Conservation (phyloP, 345 rosid species). For the Eucalyptus melliodora region DNA sequence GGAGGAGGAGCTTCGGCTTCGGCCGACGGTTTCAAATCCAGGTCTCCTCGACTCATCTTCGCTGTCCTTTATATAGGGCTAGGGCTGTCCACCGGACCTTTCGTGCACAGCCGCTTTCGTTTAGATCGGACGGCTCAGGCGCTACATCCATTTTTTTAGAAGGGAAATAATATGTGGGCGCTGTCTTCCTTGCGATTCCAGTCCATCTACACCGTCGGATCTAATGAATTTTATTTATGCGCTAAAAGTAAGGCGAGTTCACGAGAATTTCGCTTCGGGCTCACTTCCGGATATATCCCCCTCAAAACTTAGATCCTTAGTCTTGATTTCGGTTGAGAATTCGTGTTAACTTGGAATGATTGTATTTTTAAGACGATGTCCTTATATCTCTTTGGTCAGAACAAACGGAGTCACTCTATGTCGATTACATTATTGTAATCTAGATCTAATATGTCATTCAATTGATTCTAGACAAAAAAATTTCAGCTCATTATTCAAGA, state of each 20-base stretch:
- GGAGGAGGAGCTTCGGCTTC: background rate
- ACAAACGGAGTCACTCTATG: too few relatives aligned
- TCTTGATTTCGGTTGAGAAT: background rate
- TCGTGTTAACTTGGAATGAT: background rate
- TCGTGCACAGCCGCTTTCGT: rapidly evolving
- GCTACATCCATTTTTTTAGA: background rate
- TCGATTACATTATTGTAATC: too few relatives aligned
- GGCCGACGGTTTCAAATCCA: rapidly evolving
- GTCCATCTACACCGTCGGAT: background rate
- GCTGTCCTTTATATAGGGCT: background rate
- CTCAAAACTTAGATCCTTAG: background rate
- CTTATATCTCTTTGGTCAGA: too few relatives aligned
- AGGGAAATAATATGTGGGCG: background rate
- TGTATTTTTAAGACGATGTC: too few relatives aligned
- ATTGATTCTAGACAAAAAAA: background rate
- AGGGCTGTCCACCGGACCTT: background rate
- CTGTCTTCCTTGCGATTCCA: background rate
- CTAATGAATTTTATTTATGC: background rate
- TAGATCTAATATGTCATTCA: background rate
- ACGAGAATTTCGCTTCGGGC: background rate
- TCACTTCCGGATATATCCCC: background rate
- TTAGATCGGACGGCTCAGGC: background rate
- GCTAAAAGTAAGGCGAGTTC: background rate
- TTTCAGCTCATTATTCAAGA: too few relatives aligned
- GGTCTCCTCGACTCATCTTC: rapidly evolving